Evolutionary conservation across 805 yeast genomes (phyloP).

Genomic region (Tetrapisispora pingtungensis): DNA sequence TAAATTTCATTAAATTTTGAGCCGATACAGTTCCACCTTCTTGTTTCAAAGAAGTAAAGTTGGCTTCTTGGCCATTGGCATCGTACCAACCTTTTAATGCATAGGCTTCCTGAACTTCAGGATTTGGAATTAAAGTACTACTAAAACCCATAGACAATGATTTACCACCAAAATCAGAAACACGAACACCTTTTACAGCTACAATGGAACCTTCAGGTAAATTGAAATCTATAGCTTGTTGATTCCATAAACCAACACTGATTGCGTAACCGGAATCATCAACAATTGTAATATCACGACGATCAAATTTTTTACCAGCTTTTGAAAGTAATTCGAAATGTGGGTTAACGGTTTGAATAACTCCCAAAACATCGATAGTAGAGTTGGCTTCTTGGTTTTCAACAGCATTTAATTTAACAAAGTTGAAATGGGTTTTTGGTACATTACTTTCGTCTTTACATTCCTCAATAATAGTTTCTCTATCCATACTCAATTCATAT

Average conservation of each 20-base stretch:
- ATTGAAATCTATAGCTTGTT: slow-evolving; percentile 67
- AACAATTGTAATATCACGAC: slow-evolving; percentile 80
- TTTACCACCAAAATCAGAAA: slow-evolving; percentile 82
- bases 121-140: slow-evolving; percentile 68
- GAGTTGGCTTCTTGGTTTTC: slow-evolving; percentile 61
- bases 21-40: slow-evolving; percentile 35
- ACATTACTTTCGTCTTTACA: slow-evolving; percentile 52
- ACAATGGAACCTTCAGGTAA: slow-evolving; percentile 72
- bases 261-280: slow-evolving; percentile 75
- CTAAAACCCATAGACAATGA: slow-evolving; percentile 70
- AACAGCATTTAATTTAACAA: slow-evolving; percentile 57
- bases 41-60: slow-evolving; percentile 50
- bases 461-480: slow-evolving; percentile 66
- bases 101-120: slow-evolving; percentile 83
- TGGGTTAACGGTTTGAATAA: slow-evolving; percentile 66
- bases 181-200: slow-evolving; percentile 84
- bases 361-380: slow-evolving; percentile 79
- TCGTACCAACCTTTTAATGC: slow-evolving; percentile 93
- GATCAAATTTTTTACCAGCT: slow-evolving; percentile 85
- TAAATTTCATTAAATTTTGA: slow-evolving; percentile 32
- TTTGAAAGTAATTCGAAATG: slow-evolving; percentile 73
- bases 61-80: slow-evolving; percentile 54
- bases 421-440: slow-evolving; percentile 71
- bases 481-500: slow-evolving; percentile 74
- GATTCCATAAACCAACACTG: slow-evolving; percentile 83